Base-by-base conservation (phyloP, 2,329 filamentous ascomycete genomes). In the Exophiala dermatitidis region DNA sequence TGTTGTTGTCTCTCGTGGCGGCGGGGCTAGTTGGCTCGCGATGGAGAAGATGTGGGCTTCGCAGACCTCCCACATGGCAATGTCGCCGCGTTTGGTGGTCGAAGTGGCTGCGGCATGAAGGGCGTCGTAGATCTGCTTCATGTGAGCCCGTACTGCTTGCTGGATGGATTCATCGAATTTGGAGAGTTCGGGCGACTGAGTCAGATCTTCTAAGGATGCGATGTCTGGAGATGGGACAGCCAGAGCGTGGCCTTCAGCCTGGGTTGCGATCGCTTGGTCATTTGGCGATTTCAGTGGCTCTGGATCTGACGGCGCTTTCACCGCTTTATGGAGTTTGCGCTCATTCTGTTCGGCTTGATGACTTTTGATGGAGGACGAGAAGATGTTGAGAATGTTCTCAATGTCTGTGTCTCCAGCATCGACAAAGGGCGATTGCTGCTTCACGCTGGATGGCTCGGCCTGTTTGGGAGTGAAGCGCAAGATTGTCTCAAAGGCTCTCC, bases 401-500 rank as follows among this genome's bases (percentile, higher is more conserved):
- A 59, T 46, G 46, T 54, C 50, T 10, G 47, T 50, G 34, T 54
- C 48, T n/a, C 41, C 36, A 8, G 48, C 42, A 37, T 53, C 49
- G 32, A 12, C 28, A 26, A 44, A 44, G 19, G 45, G 29, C 10
- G 46, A 41, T 41, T 41, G 46, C 30, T 37, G 28, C 26, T 48
- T 44, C 32, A 48, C 33, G 32, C 37, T 19, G 4, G 36, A 31
- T 12, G 52, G 42, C 40, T 53, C 46, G 28, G 49, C 44, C n/a
- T 50, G 43, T 53, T 52, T 43, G 28, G 53, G 42, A 30, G 47
- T 31, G 33, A 57, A 54, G 26, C 49, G 51, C 31, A 58, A 48
- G 26, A 62, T 57, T 8, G 52, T 52, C 41, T 60, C 53, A 48
- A 62, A 62, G 26, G 56, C 53, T 33, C 47, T 48, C 5, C 57